Evolutionary conservation across 139 green algal genomes (phyloP).

Genomic region (Picocystis salinarum): DNA sequence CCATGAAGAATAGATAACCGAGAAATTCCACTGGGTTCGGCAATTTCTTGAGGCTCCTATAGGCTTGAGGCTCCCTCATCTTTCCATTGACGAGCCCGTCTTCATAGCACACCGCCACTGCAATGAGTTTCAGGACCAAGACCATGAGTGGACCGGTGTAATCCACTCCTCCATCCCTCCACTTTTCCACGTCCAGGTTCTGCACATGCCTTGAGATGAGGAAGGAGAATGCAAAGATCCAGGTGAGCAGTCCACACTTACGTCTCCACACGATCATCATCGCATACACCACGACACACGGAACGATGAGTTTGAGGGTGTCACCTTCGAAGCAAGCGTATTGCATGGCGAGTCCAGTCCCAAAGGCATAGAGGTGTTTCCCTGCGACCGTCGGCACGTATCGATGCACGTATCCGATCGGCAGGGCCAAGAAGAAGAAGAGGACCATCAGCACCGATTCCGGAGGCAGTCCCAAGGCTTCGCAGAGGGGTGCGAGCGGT

Average conservation of each 20-base stretch:
- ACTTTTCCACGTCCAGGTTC: neutral
- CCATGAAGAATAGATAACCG: no score
- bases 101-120: neutral
- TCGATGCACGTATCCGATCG: no score
- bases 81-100: neutral
- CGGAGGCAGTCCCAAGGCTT: no score
- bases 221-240: neutral
- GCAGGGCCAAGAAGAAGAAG: no score
- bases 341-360: no score
- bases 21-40: neutral
- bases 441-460: no score
- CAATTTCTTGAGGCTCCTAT: neutral
- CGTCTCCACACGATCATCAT: neutral
- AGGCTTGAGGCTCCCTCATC: neutral
- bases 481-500: no score
- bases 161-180: neutral
- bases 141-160: neutral
- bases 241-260: neutral
- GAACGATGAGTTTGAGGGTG: no score
- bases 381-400: no score
- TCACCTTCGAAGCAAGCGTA: no score
- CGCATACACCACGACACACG: neutral
- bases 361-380: no score
- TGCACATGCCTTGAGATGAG: neutral
- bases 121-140: neutral